These are phyloP conservation scores for Clarireedia hainanense DNA, from an alignment of 2,329 filamentous ascomycete species.

Conservation along the genomic window DNA sequence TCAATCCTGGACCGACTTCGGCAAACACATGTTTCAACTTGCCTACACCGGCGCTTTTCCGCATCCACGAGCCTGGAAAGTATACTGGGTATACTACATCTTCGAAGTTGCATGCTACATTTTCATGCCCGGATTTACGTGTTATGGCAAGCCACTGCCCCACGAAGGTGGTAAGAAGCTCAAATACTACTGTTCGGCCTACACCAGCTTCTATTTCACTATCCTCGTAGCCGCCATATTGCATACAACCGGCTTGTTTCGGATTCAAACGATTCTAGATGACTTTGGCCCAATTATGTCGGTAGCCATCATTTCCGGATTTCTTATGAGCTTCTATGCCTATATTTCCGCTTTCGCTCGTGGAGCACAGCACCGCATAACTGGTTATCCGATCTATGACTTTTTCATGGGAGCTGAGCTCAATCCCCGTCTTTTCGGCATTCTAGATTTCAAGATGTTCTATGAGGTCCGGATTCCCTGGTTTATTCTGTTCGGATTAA, in stretches of 20 bases:
- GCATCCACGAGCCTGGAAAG: conserved; percentile 71
- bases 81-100: conserved; percentile 91
- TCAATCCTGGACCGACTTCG: conserved; percentile 65
- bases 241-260: conserved; percentile 79
- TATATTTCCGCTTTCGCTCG: conserved; percentile 79
- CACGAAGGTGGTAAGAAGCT: conserved; percentile 80
- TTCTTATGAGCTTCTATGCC: conserved; percentile 71
- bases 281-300: conserved; percentile 91
- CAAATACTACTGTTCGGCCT: conserved; percentile 88
- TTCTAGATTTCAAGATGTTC: conserved; percentile 92
- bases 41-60: conserved; percentile 83
- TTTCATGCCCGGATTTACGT: conserved; percentile 76
- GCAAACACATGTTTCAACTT: conserved; percentile 59
- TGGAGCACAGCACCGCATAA: conserved; percentile 87
- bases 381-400: conserved; percentile 71
- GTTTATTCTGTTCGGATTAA: conserved; percentile 80
- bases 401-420: conserved; percentile 89
- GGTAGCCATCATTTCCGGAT: conserved; percentile 88
- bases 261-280: conserved; percentile 84
- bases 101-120: conserved; percentile 80
- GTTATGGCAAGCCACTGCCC: conserved; percentile 79
- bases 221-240: conserved; percentile 61
- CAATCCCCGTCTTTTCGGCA: conserved; percentile 77
- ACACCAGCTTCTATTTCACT: conserved; percentile 80
- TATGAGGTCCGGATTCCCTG: conserved; percentile 88